Base-by-base conservation (phyloP, 1,284 basidiomycete genomes). In the Trichosporon faecale region DNA sequence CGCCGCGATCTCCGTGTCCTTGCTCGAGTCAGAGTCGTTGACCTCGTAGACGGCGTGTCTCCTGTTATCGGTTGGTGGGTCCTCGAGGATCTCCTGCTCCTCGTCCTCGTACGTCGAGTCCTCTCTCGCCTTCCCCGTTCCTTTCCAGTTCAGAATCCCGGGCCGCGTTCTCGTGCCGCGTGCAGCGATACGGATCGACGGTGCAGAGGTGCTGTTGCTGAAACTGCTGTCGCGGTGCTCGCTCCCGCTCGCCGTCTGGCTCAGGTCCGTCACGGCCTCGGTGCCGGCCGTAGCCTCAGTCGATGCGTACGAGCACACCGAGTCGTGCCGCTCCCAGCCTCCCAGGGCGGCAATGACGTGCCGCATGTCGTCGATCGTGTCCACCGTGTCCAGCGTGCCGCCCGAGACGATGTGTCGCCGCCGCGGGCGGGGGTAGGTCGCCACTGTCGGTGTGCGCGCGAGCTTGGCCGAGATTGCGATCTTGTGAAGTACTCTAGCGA, bases 291-390 rank as follows among this genome's bases (percentile, higher is more conserved):
- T 44, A 2, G 40, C 40, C 16, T 44, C 40, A 12, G 40, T 44
- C 40, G 40, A n/a, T 2, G 40, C 40, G 40, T 44, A 31, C 16
- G 16, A 33, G 57, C 33, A 31, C 14, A 29, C 27, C 18, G 27
- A n/a, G 5, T 31, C 57, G 16, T 31, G 18, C 73, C 27, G 27
- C 57, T 75, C 55, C 77, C 77, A 78, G 16, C 77, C 77, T 27
- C 76, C 77, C 72, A 77, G 72, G 0, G 74, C 72, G 6, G 74
- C 66, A 12, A 78, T 72, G 18, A 44, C 67, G 25, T 66, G 66
- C 64, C 77, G 72, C 68, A 71, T 72, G 64, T 73, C 71, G 29
- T 71, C 76, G 29, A 76, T 66, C 23, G 75, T 74, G 65, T 77
- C 76, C 23, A 70, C 31, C 27, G 67, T 49, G 8, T 33, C n/a